Base-by-base conservation (phyloP, 306 rosid species). In the Glycine latifolia region DNA sequence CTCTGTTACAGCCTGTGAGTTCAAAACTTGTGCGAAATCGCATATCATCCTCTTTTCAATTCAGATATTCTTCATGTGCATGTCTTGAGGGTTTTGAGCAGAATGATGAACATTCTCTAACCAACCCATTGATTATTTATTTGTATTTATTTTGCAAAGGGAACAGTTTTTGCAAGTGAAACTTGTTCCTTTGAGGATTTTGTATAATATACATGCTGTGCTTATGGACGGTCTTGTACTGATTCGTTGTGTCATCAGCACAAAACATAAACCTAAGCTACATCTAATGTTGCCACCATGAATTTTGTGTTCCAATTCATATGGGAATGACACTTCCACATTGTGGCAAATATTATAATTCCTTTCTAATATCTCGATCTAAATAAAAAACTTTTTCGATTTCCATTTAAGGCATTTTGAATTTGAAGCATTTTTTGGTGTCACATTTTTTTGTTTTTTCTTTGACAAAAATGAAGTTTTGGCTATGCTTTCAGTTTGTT, bases 191-290 rank as follows among this genome's bases (percentile, higher is more conserved):
- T 10, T 31, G 10, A 44, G 54, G 7, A 16, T 16, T 69, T 48
- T 20, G 31, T 41, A 49, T 2, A 3, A 5, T 17, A 5, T 17
- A 7, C 16, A 12, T 1, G 0, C 5, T 69, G 88, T 89, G 96
- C 93, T 91, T 91, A 88, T 89, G 87, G 92, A 88, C 91, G 90
- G 94, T 90, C 94, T 78, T 82, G 90, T 79, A 71, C 83, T 87
- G 90, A 85, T 73, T 70, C 76, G 91, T 44, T 37, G 2, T 63
- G 31, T 69, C 90, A 16, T 81, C 87, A 78, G 87, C 78, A 82
- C 95, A 84, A 76, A 91, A 91, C 92, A 87, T 78, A 67, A 75
- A 78, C 95, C 86, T 89, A 87, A 91, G 93, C 95, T 89, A 88
- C 73, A 91, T 82, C 37, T 67, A 82, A 7, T 41, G 67, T 61